Conservation (phyloP, 1,284 basidiomycete species). For the Pseudomicrostroma phylloplanum region DNA sequence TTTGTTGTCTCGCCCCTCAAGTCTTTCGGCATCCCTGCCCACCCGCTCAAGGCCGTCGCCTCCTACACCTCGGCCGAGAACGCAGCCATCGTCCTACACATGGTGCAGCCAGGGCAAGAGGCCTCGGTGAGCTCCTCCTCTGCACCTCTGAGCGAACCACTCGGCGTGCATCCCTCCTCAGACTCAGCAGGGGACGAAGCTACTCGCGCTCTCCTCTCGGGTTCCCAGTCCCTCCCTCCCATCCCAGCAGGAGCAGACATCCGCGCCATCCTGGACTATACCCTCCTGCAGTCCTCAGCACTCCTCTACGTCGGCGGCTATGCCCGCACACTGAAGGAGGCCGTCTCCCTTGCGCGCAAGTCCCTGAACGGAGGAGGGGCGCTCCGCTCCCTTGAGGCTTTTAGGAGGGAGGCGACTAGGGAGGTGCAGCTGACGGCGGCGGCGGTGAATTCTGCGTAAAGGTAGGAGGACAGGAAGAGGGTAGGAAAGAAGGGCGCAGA, state of each 20-base stretch:
- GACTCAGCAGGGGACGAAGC: neutral
- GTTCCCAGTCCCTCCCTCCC: conserved; percentile 10
- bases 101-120: conserved; percentile 21
- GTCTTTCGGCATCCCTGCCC: conserved; percentile 36
- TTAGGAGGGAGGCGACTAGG: conserved; percentile 22
- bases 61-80: conserved; percentile 34
- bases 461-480: no score
- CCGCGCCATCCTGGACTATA: conserved; percentile 40
- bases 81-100: conserved; percentile 35
- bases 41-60: conserved; percentile 38
- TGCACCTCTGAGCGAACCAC: conserved; percentile 10
- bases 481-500: no score
- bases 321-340: conserved; percentile 15
- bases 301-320: conserved; percentile 41
- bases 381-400: conserved; percentile 22
- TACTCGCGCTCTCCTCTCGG: neutral
- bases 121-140: neutral
- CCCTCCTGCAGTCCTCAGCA: conserved; percentile 42
- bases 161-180: neutral
- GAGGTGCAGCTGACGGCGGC: conserved; percentile 11
- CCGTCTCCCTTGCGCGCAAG: conserved; percentile 18
- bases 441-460: no score
- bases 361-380: conserved; percentile 29
- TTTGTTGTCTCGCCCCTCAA: conserved; percentile 29
- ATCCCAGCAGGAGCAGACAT: conserved; percentile 34